Percentiles rank a stretch among this genome's conserved stretches.
These are phyloP conservation scores for Diddensiella santjacobensis DNA, from an alignment of 805 yeast species.

Conservation along the genomic window DNA sequence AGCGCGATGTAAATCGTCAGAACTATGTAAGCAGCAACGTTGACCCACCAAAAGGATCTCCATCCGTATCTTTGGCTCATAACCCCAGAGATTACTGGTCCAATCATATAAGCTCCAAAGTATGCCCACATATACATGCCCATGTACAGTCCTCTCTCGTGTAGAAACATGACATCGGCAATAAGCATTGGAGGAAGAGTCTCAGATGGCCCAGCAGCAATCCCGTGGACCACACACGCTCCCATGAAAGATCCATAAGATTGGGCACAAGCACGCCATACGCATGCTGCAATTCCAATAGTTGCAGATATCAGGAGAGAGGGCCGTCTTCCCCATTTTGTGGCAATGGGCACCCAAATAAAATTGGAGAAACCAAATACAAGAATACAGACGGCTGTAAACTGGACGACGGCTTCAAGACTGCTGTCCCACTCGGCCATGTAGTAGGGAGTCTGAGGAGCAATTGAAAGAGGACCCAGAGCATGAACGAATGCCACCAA, in stretches of 20 bases:
- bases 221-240: conserved; percentile 46
- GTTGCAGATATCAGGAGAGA: conserved; percentile 33
- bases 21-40: conserved; percentile 7
- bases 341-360: conserved; percentile 43
- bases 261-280: conserved; percentile 39
- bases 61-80: conserved; percentile 12
- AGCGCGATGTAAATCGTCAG: conserved; percentile 4
- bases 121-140: conserved; percentile 43
- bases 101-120: conserved; percentile 29
- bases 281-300: conserved; percentile 42
- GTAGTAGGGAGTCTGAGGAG: conserved; percentile 13
- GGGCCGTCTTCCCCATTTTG: conserved; percentile 13
- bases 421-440: conserved; percentile 9
- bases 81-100: conserved; percentile 13
- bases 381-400: conserved; percentile 43
- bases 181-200: conserved; percentile 50
- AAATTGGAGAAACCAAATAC: conserved; percentile 53
- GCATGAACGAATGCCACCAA: conserved; percentile 10
- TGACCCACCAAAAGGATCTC: conserved; percentile 16
- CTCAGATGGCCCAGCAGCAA: conserved; percentile 46
- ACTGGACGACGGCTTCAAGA: conserved; percentile 6
- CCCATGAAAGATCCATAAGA: conserved; percentile 39
- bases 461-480: conserved; percentile 12
- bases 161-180: conserved; percentile 42
- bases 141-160: conserved; percentile 43